Percentiles rank a stretch among this genome's conserved stretches.
These are phyloP conservation scores for Ustilago bromivora DNA, from an alignment of 1,284 basidiomycete genomes.

Conservation along the genomic window DNA sequence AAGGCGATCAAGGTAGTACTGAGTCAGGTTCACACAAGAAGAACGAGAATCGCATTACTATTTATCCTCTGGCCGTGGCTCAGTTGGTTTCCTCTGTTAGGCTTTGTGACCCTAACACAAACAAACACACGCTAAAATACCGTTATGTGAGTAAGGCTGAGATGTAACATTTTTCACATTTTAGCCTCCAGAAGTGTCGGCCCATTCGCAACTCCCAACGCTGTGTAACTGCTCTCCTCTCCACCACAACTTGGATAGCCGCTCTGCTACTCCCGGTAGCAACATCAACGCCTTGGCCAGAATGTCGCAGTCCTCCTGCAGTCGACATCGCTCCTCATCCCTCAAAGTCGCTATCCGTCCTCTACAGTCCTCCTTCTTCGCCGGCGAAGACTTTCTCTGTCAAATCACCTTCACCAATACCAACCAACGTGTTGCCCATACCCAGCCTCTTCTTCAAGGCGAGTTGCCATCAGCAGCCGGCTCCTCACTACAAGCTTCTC, in stretches of 20 bases:
- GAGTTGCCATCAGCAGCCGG: constrained; percentile 25
- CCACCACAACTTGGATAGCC: background rate
- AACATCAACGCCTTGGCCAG: background rate
- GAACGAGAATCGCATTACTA: background rate
- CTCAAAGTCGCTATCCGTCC: constrained; percentile 75
- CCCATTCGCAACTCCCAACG: too few species aligned
- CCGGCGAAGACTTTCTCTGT: constrained; percentile 86
- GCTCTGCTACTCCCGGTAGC: background rate
- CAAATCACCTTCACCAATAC: constrained; percentile 89
- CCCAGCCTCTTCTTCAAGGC: constrained; percentile 71
- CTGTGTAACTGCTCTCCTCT: background rate
- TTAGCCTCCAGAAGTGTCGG: too few species aligned
- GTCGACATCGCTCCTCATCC: constrained; percentile 32
- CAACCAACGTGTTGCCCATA: constrained; percentile 70
- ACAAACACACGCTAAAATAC: too few species aligned
- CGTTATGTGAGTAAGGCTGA: too few species aligned
- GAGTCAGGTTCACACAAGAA: background rate
- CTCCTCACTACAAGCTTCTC: background rate
- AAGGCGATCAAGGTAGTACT: too few species aligned
- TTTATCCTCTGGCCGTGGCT: too few species aligned
- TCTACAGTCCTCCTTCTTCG: constrained; percentile 88
- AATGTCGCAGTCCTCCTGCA: constrained; percentile 17
- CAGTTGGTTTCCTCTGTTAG: too few species aligned
- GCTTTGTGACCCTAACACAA: too few species aligned
- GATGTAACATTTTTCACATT: background rate